Conservation (phyloP, 2,329 filamentous ascomycete genomes). For the Corniculantispora saksenae region DNA sequence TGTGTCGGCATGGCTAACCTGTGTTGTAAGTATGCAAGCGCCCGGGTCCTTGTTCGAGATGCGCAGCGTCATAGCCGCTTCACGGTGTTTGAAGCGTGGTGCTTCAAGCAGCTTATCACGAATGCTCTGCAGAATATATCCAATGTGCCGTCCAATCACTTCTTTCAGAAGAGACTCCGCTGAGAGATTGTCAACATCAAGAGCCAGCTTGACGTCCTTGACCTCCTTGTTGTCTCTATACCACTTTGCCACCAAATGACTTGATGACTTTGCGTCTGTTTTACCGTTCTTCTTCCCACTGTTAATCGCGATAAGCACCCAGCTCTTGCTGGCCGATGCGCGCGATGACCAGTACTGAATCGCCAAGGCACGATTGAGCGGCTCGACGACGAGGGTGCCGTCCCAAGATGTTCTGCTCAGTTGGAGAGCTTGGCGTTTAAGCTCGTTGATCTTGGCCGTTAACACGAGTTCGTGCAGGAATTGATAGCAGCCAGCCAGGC, state of each 20-base stretch:
- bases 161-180: constrained; percentile 72
- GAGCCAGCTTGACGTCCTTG: constrained; percentile 62
- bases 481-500: constrained; percentile 78
- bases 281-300: constrained; percentile 56
- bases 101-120: constrained; percentile 60
- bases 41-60: constrained; percentile 63
- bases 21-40: constrained; percentile 67
- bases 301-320: constrained; percentile 83
- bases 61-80: constrained; percentile 58
- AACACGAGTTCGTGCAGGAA: constrained; percentile 85
- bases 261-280: constrained; percentile 47
- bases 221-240: constrained; percentile 80
- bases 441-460: constrained; percentile 84
- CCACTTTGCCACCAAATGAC: constrained; percentile 70
- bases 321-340: constrained; percentile 65
- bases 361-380: constrained; percentile 76
- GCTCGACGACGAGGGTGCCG: constrained; percentile 74
- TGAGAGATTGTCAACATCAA: constrained; percentile 69
- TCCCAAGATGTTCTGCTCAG: constrained; percentile 74
- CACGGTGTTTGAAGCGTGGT: constrained; percentile 61
- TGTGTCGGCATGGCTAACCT: constrained; percentile 64
- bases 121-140: constrained; percentile 68
- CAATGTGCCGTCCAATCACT: constrained; percentile 74
- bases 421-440: constrained; percentile 74
- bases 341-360: constrained; percentile 88